These are phyloP conservation scores for Prinsepia uniflora DNA, from an alignment of 306 rosid species.

Conservation along the genomic window DNA sequence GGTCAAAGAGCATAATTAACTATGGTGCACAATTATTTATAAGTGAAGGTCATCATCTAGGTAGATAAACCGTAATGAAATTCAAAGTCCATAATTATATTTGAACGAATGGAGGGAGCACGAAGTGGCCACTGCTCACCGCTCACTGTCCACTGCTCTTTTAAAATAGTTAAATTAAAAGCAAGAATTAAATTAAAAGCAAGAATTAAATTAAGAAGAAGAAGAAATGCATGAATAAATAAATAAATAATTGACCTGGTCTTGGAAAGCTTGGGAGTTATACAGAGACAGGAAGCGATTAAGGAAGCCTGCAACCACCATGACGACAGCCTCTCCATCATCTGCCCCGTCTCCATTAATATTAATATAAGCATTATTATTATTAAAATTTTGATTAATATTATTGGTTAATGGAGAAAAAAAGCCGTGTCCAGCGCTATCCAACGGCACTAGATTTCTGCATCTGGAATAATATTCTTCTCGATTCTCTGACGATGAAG, in stretches of 20 bases:
- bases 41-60: no score
- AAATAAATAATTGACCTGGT: conserved; percentile 44
- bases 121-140: no score
- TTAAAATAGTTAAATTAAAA: no score
- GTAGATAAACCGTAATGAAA: no score
- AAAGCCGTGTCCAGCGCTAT: conserved; percentile 22
- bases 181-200: no score
- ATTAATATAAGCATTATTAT: background rate
- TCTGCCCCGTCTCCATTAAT: conserved; percentile 32
- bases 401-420: conserved; percentile 31
- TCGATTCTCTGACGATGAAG: background rate
- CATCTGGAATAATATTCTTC: conserved; percentile 2
- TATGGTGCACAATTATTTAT: no score
- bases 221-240: background rate
- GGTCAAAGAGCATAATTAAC: no score
- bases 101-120: background rate
- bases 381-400: background rate
- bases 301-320: conserved; percentile 64
- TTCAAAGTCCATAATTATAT: no score
- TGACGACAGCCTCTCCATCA: conserved; percentile 40
- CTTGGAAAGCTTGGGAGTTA: conserved; percentile 26
- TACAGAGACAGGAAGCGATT: conserved; percentile 37
- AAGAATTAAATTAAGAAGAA: no score
- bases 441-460: conserved; percentile 41
- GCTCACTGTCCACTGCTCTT: no score